phyloP scores from a whole-genome alignment of 345 rosid species.

The Lepidium didymum region DNA sequence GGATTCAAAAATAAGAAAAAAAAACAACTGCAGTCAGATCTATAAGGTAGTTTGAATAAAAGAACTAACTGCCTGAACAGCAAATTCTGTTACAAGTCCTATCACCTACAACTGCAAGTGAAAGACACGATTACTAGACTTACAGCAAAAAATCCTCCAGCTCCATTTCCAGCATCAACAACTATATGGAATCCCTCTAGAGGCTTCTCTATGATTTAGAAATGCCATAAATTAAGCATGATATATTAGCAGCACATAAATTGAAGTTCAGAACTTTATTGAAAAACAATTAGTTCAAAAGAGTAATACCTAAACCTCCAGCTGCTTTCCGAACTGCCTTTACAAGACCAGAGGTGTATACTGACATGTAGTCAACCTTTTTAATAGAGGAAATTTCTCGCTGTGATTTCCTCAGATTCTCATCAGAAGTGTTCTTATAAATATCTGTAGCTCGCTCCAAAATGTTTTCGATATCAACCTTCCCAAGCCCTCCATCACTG shows the following conservation, averaged over 20 bases:
- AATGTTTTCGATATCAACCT: slow-evolving; percentile 74
- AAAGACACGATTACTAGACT: slow-evolving; percentile 23
- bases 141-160: slow-evolving; percentile 96
- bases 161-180: slow-evolving; percentile 99
- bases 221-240: slow-evolving; percentile 17
- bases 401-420: slow-evolving; percentile 33
- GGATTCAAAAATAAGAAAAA: neutral
- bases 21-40: neutral
- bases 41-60: neutral
- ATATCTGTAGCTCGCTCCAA: slow-evolving; percentile 79
- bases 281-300: neutral
- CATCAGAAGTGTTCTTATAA: slow-evolving; percentile 44
- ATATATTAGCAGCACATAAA: slow-evolving; percentile 3
- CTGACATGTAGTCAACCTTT: slow-evolving; percentile 77
- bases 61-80: neutral
- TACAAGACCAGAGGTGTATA: slow-evolving; percentile 80
- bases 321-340: slow-evolving; percentile 85
- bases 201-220: slow-evolving; percentile 67
- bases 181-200: slow-evolving; percentile 92
- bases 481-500: slow-evolving; percentile 89
- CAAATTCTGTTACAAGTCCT: neutral
- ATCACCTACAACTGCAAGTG: neutral
- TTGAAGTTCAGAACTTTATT: neutral
- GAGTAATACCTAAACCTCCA: slow-evolving; percentile 65
- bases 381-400: slow-evolving; percentile 38